phyloP scores from a whole-genome alignment of 2,329 filamentous ascomycete genomes.

The Elsinoe arachidis region DNA sequence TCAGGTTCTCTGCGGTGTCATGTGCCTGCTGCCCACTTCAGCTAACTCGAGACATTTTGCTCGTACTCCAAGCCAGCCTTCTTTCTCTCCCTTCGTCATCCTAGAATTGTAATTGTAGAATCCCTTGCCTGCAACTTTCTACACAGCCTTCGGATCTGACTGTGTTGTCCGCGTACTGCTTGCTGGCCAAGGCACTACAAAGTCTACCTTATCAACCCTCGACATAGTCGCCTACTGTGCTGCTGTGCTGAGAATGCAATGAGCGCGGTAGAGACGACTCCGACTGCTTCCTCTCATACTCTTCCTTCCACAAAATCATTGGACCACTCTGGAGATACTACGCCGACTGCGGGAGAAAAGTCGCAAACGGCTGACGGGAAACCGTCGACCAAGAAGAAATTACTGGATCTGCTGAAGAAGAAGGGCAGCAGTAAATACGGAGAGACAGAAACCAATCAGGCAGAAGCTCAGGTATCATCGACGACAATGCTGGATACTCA shows the following conservation, averaged over 20 bases:
- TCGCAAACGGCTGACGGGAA: slow-evolving; percentile 2
- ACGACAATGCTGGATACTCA: not conserved
- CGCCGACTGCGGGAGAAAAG: slow-evolving; percentile 9
- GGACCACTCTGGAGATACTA: slow-evolving; percentile 1
- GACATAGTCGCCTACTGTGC: not conserved
- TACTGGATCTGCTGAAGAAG: slow-evolving; percentile 3
- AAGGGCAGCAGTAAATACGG: not conserved
- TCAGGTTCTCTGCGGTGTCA: not conserved
- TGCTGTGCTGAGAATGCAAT: slow-evolving; percentile 8
- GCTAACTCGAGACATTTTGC: not conserved
- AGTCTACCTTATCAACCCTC: not conserved
- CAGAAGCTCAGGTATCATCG: not conserved
- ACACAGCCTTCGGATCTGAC: slow-evolving; percentile 1
- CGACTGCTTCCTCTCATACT: slow-evolving; percentile 4
- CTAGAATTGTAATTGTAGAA: not conserved
- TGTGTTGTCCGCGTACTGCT: slow-evolving; percentile 1
- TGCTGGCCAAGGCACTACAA: slow-evolving; percentile 6
- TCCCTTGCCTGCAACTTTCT: not conserved
- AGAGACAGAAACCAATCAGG: not conserved
- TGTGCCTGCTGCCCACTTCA: slow-evolving; percentile 9
- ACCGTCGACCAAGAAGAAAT: slow-evolving; percentile 6
- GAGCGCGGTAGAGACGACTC: slow-evolving; percentile 10
- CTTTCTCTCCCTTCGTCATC: not conserved
- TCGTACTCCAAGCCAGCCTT: not conserved
- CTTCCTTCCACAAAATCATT: not conserved